A percentile compares a stretch with the other conserved stretches of the same genome.
phyloP scores from a whole-genome alignment of 2,329 filamentous ascomycete species.

The Mollisia scopiformis region DNA sequence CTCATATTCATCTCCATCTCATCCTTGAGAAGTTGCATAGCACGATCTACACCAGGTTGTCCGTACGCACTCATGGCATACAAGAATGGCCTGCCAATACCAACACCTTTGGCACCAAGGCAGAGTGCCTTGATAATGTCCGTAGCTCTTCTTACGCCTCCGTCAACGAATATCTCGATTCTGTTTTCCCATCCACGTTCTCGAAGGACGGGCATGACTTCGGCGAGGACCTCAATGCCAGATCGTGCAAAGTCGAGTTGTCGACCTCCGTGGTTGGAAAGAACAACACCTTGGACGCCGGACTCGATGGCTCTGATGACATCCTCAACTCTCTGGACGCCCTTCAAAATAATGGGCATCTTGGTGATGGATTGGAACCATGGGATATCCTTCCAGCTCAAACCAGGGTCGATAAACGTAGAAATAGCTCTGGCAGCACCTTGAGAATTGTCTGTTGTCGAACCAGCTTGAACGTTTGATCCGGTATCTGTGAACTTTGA shows the following conservation, averaged over 20 bases:
- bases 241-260: constrained; percentile 93
- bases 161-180: constrained; percentile 90
- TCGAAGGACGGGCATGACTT: constrained; percentile 87
- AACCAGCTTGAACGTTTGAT: constrained; percentile 77
- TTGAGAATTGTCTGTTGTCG: constrained; percentile 81
- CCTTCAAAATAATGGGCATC: constrained; percentile 96
- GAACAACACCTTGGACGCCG: constrained; percentile 85
- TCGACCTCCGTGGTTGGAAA: constrained; percentile 94
- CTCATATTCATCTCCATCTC: constrained; percentile 99
- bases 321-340: constrained; percentile 94
- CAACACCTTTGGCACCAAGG: constrained; percentile 87
- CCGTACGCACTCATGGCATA: constrained; percentile 97
- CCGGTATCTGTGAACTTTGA: constrained; percentile 86
- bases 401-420: constrained; percentile 92
- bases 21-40: constrained; percentile 90
- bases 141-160: constrained; percentile 85
- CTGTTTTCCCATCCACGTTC: constrained; percentile 72
- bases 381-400: constrained; percentile 91
- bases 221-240: constrained; percentile 85
- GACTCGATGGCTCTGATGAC: constrained; percentile 83
- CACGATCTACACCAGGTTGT: constrained; percentile 81
- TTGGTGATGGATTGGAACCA: constrained; percentile 91
- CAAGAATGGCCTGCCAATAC: constrained; percentile 91
- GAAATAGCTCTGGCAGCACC: constrained; percentile 94
- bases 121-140: constrained; percentile 96